phyloP scores from a whole-genome alignment of 805 yeast species.

The Limtongia smithiae region DNA sequence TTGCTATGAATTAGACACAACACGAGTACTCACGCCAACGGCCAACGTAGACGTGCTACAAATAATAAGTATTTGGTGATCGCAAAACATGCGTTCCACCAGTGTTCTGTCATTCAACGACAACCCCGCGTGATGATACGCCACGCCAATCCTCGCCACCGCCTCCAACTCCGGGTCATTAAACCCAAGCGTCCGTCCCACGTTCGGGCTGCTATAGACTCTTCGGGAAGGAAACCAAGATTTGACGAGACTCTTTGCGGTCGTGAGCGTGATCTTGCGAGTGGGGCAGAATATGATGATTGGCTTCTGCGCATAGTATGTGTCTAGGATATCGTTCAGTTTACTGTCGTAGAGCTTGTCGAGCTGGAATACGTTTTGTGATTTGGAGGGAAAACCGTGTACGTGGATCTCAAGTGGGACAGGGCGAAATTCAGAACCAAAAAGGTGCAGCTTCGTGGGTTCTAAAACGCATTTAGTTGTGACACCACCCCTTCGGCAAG shows the following conservation, averaged over 20 bases:
- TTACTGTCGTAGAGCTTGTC: slow-evolving; percentile 43
- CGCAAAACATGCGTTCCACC: slow-evolving; percentile 46
- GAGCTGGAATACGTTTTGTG: slow-evolving; percentile 47
- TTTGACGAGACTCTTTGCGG: slow-evolving; percentile 40
- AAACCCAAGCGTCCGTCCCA: background rate
- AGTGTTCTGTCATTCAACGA: slow-evolving; percentile 45
- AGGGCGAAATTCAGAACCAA: slow-evolving; percentile 49
- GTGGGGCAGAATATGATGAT: slow-evolving; percentile 54
- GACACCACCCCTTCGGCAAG: too few species aligned
- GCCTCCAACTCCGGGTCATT: slow-evolving; percentile 11
- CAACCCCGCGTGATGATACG: slow-evolving; percentile 60
- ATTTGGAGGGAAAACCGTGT: slow-evolving; percentile 42
- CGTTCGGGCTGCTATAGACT: background rate
- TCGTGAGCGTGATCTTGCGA: slow-evolving; percentile 45
- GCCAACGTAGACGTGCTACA: slow-evolving; percentile 62
- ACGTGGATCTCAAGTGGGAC: slow-evolving; percentile 45
- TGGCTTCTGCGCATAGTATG: slow-evolving; percentile 44
- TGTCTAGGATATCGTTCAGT: slow-evolving; percentile 38
- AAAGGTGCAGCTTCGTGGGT: slow-evolving; percentile 42
- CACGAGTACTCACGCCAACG: slow-evolving; percentile 45
- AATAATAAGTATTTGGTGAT: slow-evolving; percentile 44
- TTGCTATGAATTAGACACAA: background rate
- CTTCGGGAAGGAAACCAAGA: slow-evolving; percentile 7
- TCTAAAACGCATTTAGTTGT: too few species aligned
- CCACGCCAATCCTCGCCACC: slow-evolving; percentile 41